These are phyloP conservation scores for Pseudogymnoascus sp. DNA, from an alignment of 2,329 filamentous ascomycete genomes.

Conservation along the genomic window DNA sequence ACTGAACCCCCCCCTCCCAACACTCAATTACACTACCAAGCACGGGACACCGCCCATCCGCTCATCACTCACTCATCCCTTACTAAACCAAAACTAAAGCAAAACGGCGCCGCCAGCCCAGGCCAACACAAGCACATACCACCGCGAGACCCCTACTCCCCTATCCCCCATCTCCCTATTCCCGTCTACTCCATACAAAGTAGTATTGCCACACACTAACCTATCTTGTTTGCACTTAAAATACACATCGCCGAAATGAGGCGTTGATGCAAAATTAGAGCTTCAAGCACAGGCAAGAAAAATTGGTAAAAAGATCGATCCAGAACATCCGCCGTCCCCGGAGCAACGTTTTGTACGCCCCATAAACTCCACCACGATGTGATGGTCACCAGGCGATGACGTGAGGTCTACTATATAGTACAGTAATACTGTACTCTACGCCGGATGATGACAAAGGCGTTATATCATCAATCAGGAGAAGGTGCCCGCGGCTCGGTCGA, in stretches of 20 bases:
- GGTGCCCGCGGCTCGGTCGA: neutral
- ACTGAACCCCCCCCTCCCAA: neutral
- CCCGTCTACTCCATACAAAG: too few relatives aligned
- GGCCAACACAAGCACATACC: neutral
- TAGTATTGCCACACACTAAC: too few relatives aligned
- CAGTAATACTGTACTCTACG: too few relatives aligned
- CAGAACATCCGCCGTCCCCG: neutral
- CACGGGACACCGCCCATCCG: neutral
- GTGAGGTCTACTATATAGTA: neutral
- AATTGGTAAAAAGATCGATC: neutral
- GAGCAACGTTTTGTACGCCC: too few relatives aligned
- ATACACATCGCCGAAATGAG: neutral
- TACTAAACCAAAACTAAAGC: neutral
- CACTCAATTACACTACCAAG: neutral
- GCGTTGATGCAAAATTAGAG: neutral
- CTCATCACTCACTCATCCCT: neutral
- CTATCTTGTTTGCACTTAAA: neutral
- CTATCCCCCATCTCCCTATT: neutral
- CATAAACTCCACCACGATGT: too few relatives aligned
- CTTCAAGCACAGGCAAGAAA: neutral
- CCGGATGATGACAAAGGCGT: too few relatives aligned
- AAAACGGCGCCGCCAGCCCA: too few relatives aligned
- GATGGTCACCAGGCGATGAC: neutral
- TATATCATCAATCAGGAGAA: neutral
- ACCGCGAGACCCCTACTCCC: neutral